A percentile compares a stretch with the other conserved stretches of the same genome.
Evolutionary conservation across 495 filamentous ascomycete species (phyloP).

Genomic region (Evansstolkia leycettana): DNA sequence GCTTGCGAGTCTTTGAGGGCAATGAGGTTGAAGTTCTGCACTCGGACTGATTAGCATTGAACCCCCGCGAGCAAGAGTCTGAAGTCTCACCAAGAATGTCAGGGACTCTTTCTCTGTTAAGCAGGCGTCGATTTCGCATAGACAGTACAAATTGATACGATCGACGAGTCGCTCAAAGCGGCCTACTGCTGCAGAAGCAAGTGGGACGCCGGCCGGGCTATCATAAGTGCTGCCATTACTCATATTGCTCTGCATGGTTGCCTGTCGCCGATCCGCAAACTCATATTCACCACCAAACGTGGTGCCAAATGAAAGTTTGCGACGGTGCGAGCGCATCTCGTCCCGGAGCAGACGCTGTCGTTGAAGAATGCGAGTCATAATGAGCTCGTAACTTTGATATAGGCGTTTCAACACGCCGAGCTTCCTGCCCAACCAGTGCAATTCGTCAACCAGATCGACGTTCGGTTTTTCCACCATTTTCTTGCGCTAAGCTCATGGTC

Average conservation of each 20-base stretch:
- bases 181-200: slow-evolving; percentile 53
- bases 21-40: slow-evolving; percentile 76
- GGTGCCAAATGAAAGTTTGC: slow-evolving; percentile 10
- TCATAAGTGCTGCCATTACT: slow-evolving; percentile 11
- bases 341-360: slow-evolving; percentile 32
- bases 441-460: slow-evolving; percentile 52
- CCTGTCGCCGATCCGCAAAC: slow-evolving; percentile 15
- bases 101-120: slow-evolving; percentile 67
- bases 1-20: slow-evolving; percentile 71
- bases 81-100: slow-evolving; percentile 46
- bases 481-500: slow-evolving; percentile 23
- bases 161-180: slow-evolving; percentile 69
- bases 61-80: neutral
- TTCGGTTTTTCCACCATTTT: slow-evolving; percentile 48
- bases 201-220: slow-evolving; percentile 37
- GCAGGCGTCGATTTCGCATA: slow-evolving; percentile 72
- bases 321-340: slow-evolving; percentile 15
- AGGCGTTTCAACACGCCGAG: slow-evolving; percentile 59
- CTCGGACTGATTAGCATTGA: neutral
- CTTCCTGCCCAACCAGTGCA: slow-evolving; percentile 60
- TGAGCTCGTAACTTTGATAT: slow-evolving; percentile 66
- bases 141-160: slow-evolving; percentile 63
- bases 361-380: slow-evolving; percentile 62
- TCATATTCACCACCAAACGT: slow-evolving; percentile 19
- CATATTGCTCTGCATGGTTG: slow-evolving; percentile 13